Base-by-base conservation (phyloP, 345 rosid genomes). In the Heritiera fomes region DNA sequence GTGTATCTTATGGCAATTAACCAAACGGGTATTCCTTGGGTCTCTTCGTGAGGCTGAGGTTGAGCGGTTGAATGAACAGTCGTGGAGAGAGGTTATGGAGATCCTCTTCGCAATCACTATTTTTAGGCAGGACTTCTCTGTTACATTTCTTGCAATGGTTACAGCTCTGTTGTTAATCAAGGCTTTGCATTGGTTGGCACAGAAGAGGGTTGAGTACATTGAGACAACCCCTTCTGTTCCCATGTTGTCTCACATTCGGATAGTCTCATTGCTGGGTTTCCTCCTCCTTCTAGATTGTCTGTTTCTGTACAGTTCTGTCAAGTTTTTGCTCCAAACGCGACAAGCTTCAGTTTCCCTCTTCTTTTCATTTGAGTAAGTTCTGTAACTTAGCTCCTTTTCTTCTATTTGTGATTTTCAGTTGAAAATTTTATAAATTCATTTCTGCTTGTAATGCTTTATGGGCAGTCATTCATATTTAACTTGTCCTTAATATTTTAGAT, bases 1-100 rank as follows among this genome's bases (percentile, higher is more conserved):
- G 98, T 88, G 90, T 80, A 80, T 81, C 65, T 74, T 95, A 46
- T 95, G 99, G 99, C 94, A 92, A 55, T 79, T 95, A 28, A 87
- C 84, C 59, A 95, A 93, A 70, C 79, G 86, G 32, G 69, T 95
- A 8, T 95, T 95, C 81, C 96, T 95, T 17, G 99, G 99, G 49
- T 83, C 95, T 11, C 99, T 95, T 34, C 90, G 99, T 6, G 99
- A 95, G 84, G 98, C 98, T 10, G 99, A 95, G 72, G 89, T 95
- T 20, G 99, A 95, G 88, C 86, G 99, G 68, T 80, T 95, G 83
- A 95, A 95, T 74, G 99, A 95, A 82, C 98, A 93, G 65, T 90
- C 93, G 0, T 92, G 96, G 97, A 92, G 99, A 69, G 99, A 95
- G 82, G 86, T 92, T 61, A 93, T 95, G 98, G 98, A 95, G 85